Evolutionary conservation across 2,329 filamentous ascomycete species (phyloP).

Genomic region (Neoscytalidium dimidiatum): DNA sequence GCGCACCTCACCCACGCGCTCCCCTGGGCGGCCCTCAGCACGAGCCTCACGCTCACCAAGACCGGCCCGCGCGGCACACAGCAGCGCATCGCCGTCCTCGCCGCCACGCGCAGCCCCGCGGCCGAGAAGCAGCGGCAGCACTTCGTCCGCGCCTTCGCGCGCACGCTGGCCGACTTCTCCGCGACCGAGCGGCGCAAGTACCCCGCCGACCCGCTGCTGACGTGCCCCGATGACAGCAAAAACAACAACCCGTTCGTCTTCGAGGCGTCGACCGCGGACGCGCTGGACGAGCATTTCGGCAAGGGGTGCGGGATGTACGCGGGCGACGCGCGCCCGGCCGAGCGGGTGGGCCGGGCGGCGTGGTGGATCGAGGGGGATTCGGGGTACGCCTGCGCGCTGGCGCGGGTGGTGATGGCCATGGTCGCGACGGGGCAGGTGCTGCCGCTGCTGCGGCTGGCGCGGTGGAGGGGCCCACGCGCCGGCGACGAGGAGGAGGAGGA

Average conservation of each 20-base stretch:
- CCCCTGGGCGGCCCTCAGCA: background rate
- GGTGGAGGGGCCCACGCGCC: background rate
- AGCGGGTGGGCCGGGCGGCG: background rate
- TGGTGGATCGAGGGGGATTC: background rate
- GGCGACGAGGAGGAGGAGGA: background rate
- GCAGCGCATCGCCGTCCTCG: background rate
- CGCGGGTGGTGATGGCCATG: background rate
- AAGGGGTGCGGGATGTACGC: too few species aligned
- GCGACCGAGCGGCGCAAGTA: background rate
- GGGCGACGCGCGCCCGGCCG: background rate
- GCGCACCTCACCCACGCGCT: background rate
- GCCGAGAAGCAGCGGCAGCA: background rate
- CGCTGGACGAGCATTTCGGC: background rate
- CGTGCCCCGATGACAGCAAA: background rate
- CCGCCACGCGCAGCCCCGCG: background rate
- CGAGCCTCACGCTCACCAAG: background rate
- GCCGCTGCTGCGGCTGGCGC: conserved; percentile 1
- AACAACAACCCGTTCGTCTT: background rate
- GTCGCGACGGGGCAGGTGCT: background rate
- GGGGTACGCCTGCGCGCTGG: background rate
- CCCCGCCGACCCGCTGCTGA: background rate
- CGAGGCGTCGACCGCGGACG: background rate
- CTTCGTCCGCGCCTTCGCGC: background rate
- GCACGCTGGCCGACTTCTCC: background rate
- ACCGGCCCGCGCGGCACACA: background rate